Evolutionary conservation across 106 monocot species (phyloP), one percentile per base, ranked within the genome.

Genomic region (Gastrodia elata): DNA sequence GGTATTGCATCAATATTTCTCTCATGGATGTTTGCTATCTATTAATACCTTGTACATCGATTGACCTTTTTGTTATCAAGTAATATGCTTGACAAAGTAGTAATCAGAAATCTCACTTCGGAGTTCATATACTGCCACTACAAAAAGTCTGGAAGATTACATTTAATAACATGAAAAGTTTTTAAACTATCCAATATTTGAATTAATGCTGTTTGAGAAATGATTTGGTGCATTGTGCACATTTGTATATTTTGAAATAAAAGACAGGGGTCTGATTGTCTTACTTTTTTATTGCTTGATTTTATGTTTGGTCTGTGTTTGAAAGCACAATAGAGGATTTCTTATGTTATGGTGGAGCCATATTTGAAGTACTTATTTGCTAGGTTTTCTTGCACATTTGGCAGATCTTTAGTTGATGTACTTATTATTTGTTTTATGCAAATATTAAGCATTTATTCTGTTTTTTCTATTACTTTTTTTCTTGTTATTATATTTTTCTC

Each of bases 1-100:
- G 13, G 32, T 61, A 13, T 61, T 30, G 30, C 32, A 61, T 32
- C 8, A 24, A 44, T 11, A 15, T 8, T 44, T 44, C 5, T 11
- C 43, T 44, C 43, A 61, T 61, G 32, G 28, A 61, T 61, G 27
- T 33, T 61, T 61, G 61, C 20, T 32, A 61, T 33, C 61, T 61
- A 32, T 32, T 32, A 32, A 61, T 30, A 61, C 30, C 30, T 24
- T 27, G 27, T 13, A 9, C 30, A 30, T 61, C 61, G 32, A 32
- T 11, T 32, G 32, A 15, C 9, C 32, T 61, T 61, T 33, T 2
- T 27, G 28, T 61, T 32, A 15, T 13, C 20, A 30, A 32, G 28
- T 61, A 32, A 61, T 61, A 27, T 10, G 11, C 32, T 61, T 30
- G 30, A 26, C 14, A 11, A 30, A 61, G 27, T 61, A n/a, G 32